A percentile compares a stretch with the other conserved stretches of the same genome.
phyloP scores from a whole-genome alignment of 208 protist species.

The Trichomonas vaginalis region DNA sequence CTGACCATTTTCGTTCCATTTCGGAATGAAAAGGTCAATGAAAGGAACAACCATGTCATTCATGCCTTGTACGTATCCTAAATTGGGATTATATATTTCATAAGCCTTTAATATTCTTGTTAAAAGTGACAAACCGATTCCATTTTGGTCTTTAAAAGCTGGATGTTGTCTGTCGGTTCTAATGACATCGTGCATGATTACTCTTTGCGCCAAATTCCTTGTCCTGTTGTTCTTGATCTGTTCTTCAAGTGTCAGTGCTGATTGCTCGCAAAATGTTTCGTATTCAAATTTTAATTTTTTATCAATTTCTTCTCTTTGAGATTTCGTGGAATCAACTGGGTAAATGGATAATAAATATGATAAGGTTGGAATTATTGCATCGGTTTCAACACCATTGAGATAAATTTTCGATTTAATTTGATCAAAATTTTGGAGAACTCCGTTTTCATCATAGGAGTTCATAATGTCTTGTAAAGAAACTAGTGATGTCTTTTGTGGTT shows the following conservation, averaged over 20 bases:
- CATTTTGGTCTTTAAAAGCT: not conserved
- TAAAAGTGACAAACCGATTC: not conserved
- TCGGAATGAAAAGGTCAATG: not conserved
- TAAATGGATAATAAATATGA: not conserved
- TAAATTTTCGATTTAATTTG: not conserved
- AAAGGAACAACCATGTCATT: not conserved
- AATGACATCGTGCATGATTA: not conserved
- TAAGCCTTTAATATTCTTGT: not conserved
- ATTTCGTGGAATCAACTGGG: not conserved
- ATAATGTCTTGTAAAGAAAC: not conserved
- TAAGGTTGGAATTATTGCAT: not conserved
- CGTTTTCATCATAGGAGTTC: not conserved
- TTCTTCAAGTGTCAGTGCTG: not conserved
- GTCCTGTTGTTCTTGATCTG: not conserved
- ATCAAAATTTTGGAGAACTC: not conserved
- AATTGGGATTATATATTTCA: not conserved
- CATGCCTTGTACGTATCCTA: slow-evolving; percentile 12
- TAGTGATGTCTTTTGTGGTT: not conserved
- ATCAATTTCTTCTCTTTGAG: not conserved
- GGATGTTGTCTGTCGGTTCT: not conserved
- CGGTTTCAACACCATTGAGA: not conserved
- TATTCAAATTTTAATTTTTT: not conserved
- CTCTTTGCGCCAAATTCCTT: not conserved
- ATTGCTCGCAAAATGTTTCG: not conserved
- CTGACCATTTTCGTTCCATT: not conserved